phyloP scores from a whole-genome alignment of 768 basidiomycete species.

The Podaxis carcinomalis region DNA sequence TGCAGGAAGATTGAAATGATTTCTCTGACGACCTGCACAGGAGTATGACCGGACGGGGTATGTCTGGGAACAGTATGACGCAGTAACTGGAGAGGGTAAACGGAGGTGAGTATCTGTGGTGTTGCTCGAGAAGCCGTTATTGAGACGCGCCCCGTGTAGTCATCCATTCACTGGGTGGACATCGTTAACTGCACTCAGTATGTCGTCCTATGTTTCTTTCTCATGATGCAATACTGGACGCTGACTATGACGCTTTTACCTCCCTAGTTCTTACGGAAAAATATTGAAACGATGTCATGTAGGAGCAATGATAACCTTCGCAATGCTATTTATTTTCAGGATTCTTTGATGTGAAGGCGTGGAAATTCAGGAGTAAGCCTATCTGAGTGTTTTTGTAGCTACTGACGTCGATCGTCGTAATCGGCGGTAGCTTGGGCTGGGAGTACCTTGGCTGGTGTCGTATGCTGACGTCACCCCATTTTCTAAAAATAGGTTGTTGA shows the following conservation, averaged over 20 bases:
- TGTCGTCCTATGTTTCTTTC: slow-evolving; percentile 28
- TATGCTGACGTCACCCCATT: slow-evolving; percentile 5
- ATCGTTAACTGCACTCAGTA: slow-evolving; percentile 82
- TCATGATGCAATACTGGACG: neutral
- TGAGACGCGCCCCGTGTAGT: slow-evolving; percentile 33
- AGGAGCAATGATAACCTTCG: neutral
- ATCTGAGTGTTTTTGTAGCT: neutral
- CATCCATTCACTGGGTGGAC: slow-evolving; percentile 99
- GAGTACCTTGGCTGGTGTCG: neutral
- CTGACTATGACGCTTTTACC: neutral
- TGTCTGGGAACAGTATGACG: slow-evolving; percentile 97
- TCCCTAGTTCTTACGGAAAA: slow-evolving; percentile 29
- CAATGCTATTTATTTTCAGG: slow-evolving; percentile 1
- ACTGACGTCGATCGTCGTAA: neutral
- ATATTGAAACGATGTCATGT: slow-evolving; percentile 18
- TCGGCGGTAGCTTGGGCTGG: neutral
- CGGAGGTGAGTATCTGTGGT: slow-evolving; percentile 56
- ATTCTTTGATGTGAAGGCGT: neutral
- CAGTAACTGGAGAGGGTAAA: slow-evolving; percentile 75
- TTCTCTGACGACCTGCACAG: slow-evolving; percentile 30
- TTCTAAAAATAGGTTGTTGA: neutral
- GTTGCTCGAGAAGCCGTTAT: slow-evolving; percentile 1
- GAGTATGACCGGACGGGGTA: slow-evolving; percentile 92
- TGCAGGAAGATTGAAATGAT: neutral
- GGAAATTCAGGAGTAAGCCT: neutral